A percentile compares a stretch with the other conserved stretches of the same genome.
Conservation (phyloP, 345 rosid species). For the Mercurialis annua region DNA sequence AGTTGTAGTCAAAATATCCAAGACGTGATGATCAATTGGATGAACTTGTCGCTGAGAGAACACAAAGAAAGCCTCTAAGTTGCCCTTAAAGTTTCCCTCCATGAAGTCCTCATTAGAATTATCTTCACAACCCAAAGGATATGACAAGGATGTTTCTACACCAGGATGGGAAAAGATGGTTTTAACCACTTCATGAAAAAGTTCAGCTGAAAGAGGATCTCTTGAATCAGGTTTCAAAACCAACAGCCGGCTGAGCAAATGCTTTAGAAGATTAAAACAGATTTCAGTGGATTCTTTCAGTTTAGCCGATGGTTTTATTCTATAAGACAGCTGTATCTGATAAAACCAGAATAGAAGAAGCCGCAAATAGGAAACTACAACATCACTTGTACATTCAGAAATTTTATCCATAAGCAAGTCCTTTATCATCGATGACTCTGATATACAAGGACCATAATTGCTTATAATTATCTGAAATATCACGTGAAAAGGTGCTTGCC, state of each 20-base stretch:
- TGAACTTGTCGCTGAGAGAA: constrained; percentile 40
- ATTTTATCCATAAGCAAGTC: constrained; percentile 61
- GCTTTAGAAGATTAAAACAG: constrained; percentile 54
- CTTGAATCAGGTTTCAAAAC: constrained; percentile 31
- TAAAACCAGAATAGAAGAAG: constrained; percentile 66
- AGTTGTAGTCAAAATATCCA: constrained; percentile 52
- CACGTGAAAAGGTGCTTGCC: constrained; percentile 64
- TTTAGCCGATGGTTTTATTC: constrained; percentile 37
- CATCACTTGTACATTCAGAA: constrained; percentile 39
- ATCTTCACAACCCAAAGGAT: constrained; percentile 45
- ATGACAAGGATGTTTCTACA: constrained; percentile 38
- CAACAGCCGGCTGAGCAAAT: constrained; percentile 46
- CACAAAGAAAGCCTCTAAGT: constrained; percentile 39
- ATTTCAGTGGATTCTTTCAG: constrained; percentile 51
- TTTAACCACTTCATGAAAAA: constrained; percentile 48
- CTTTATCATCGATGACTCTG: constrained; percentile 38
- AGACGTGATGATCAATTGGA: constrained; percentile 52
- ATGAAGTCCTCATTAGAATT: constrained; percentile 34
- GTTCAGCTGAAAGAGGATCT: constrained; percentile 28
- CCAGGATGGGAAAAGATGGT: constrained; percentile 67
- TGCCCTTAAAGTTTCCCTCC: constrained; percentile 27
- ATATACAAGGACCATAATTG: constrained; percentile 28
- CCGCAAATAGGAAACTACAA: constrained; percentile 41
- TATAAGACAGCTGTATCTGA: constrained; percentile 47
- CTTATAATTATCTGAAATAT: constrained; percentile 50